Evolutionary conservation across 768 basidiomycete species (phyloP).

Genomic region (Leccinellum albellum): DNA sequence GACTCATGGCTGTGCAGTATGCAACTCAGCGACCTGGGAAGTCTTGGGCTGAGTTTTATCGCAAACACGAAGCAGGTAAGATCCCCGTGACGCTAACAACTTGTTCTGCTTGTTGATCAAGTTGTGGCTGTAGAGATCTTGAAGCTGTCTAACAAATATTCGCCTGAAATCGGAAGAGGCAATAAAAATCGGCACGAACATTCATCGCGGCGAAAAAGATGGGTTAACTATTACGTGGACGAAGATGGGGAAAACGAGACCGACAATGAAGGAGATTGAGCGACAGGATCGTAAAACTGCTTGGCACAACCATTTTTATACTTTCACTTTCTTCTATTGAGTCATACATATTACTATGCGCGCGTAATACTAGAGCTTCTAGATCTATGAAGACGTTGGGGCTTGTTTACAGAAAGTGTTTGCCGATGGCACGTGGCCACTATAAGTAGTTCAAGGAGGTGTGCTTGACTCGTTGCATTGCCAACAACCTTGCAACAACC

Average conservation of each 20-base stretch:
- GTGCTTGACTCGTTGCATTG: slow-evolving; percentile 1
- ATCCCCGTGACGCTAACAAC: slow-evolving; percentile 6
- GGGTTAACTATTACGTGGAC: slow-evolving; percentile 5
- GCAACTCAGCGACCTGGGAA: slow-evolving; percentile 45
- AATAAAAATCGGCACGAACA: slow-evolving; percentile 18
- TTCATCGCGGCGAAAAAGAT: slow-evolving; percentile 22
- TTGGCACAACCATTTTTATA: neutral
- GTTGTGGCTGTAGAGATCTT: slow-evolving; percentile 17
- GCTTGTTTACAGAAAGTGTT: slow-evolving; percentile 6
- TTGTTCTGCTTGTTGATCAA: slow-evolving; percentile 5
- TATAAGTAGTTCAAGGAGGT: slow-evolving; percentile 26
- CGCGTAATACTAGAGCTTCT: slow-evolving; percentile 7
- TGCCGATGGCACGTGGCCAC: slow-evolving; percentile 24
- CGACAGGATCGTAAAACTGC: neutral
- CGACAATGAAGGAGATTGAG: slow-evolving; percentile 13
- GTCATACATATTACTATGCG: neutral
- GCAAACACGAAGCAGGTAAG: slow-evolving; percentile 48
- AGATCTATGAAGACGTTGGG: slow-evolving; percentile 1
- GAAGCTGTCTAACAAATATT: slow-evolving; percentile 27
- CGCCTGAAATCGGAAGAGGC: slow-evolving; percentile 6
- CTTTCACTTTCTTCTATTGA: neutral
- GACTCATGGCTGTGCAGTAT: slow-evolving; percentile 36
- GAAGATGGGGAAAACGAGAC: slow-evolving; percentile 22
- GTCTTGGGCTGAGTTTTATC: slow-evolving; percentile 61
- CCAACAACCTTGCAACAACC: slow-evolving; percentile 16